Conservation (phyloP, 2,329 filamentous ascomycete genomes). For the Pseudofabraea citricarpa region DNA sequence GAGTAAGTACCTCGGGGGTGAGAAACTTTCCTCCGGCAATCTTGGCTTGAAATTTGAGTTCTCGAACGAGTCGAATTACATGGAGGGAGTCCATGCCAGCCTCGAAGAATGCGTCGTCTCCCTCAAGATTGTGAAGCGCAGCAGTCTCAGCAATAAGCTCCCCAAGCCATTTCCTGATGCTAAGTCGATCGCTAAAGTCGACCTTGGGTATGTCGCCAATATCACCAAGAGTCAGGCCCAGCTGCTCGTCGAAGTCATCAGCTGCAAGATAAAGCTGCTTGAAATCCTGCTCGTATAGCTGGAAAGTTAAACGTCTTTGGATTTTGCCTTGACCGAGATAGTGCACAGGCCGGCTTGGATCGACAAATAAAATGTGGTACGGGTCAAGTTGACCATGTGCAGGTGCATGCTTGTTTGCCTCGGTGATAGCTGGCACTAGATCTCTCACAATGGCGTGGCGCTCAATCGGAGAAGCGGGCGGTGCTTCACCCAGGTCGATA, state of each 20-base stretch:
- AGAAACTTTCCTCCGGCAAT: slow-evolving; percentile 4
- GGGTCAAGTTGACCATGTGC: slow-evolving; percentile 25
- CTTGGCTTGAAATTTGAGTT: slow-evolving; percentile 8
- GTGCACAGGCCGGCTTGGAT: slow-evolving; percentile 27
- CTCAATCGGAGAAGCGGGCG: slow-evolving; percentile 2
- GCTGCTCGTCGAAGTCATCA: too few relatives aligned
- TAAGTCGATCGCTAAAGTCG: slow-evolving; percentile 5
- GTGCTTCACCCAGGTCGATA: slow-evolving; percentile 7
- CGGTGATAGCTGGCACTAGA: slow-evolving; percentile 26
- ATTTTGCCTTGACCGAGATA: slow-evolving; percentile 33
- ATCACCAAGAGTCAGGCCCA: background rate
- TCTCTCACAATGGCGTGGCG: slow-evolving; percentile 12
- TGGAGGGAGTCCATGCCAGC: slow-evolving; percentile 13
- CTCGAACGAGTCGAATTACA: slow-evolving; percentile 8
- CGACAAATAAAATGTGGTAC: slow-evolving; percentile 26
- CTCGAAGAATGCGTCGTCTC: slow-evolving; percentile 9
- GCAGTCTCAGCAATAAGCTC: slow-evolving; percentile 5
- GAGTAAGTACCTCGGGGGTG: slow-evolving; percentile 5
- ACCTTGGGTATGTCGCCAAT: slow-evolving; percentile 4
- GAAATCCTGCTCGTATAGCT: slow-evolving; percentile 27
- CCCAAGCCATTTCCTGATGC: slow-evolving; percentile 7
- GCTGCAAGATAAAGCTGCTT: slow-evolving; percentile 30
- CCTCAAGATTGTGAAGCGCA: slow-evolving; percentile 4
- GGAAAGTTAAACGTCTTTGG: slow-evolving; percentile 25
- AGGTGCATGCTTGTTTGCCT: slow-evolving; percentile 25